Evolutionary conservation across 2,329 filamentous ascomycete genomes (phyloP).

Genomic region (Colletotrichum plurivorum): DNA sequence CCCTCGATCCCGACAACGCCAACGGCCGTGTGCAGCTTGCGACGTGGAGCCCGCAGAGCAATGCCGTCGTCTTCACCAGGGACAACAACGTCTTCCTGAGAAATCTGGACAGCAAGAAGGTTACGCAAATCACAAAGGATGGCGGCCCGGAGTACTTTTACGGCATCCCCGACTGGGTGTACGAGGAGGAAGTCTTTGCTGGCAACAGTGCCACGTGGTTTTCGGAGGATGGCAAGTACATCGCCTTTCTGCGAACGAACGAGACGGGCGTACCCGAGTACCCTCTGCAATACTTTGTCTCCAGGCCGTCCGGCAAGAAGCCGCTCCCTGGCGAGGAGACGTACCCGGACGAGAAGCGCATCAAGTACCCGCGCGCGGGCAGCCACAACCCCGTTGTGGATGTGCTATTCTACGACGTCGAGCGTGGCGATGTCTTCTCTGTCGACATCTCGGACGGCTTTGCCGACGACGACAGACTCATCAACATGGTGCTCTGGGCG

Average conservation of each 20-base stretch:
- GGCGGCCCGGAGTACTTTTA: slow-evolving; percentile 93
- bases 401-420: slow-evolving; percentile 89
- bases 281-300: slow-evolving; percentile 93
- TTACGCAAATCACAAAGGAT: slow-evolving; percentile 85
- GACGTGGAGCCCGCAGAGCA: slow-evolving; percentile 88
- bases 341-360: slow-evolving; percentile 90
- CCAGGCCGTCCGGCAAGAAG: slow-evolving; percentile 81
- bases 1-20: slow-evolving; percentile 79
- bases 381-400: slow-evolving; percentile 93
- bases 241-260: slow-evolving; percentile 88
- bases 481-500: slow-evolving; percentile 94
- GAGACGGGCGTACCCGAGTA: slow-evolving; percentile 93
- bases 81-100: slow-evolving; percentile 93
- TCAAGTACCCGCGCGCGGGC: slow-evolving; percentile 98
- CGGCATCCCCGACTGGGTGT: slow-evolving; percentile 95
- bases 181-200: slow-evolving; percentile 85
- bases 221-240: slow-evolving; percentile 83
- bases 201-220: slow-evolving; percentile 88
- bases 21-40: slow-evolving; percentile 83
- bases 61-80: slow-evolving; percentile 89
- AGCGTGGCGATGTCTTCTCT: slow-evolving; percentile 81
- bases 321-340: slow-evolving; percentile 82
- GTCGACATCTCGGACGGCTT: slow-evolving; percentile 86
- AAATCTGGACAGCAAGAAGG: slow-evolving; percentile 64
- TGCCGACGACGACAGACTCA: slow-evolving; percentile 84